Percentiles rank a stretch among this genome's conserved stretches.
These are phyloP conservation scores for Phanerodontia chrysosporium DNA, from an alignment of 768 basidiomycete genomes.

Conservation along the genomic window DNA sequence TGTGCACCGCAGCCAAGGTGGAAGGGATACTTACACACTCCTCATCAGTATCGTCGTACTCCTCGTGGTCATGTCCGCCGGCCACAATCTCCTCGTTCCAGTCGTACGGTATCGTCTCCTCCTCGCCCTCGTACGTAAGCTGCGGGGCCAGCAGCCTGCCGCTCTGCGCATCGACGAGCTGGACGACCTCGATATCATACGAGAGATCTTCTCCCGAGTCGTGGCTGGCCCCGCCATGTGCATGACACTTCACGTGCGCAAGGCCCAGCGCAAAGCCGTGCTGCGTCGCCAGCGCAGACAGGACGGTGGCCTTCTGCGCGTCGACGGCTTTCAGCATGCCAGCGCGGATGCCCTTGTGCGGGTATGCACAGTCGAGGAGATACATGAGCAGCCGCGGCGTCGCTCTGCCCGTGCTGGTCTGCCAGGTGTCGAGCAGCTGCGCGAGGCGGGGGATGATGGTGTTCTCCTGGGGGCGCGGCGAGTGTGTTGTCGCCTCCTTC, in stretches of 20 bases:
- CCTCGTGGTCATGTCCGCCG: no score
- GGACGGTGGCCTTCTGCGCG: slow-evolving; percentile 27
- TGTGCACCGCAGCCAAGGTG: no score
- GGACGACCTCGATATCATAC: slow-evolving; percentile 6
- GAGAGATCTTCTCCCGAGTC: no score
- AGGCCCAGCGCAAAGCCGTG: slow-evolving; percentile 33
- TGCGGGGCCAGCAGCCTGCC: slow-evolving; percentile 6
- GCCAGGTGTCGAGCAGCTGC: slow-evolving; percentile 36
- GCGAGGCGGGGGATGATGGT: slow-evolving; percentile 17
- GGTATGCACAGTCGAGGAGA: slow-evolving; percentile 33
- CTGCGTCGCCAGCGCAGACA: slow-evolving; percentile 31
- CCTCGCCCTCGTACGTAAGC: slow-evolving; percentile 2
- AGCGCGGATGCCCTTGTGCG: slow-evolving; percentile 20
- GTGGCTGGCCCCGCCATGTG: slow-evolving; percentile 16
- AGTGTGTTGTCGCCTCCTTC: slow-evolving; percentile 21
- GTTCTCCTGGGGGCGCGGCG: slow-evolving; percentile 27
- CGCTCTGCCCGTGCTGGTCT: slow-evolving; percentile 17
- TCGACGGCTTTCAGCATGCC: slow-evolving; percentile 37
- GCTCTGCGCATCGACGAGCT: slow-evolving; percentile 16
- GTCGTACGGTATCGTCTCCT: slow-evolving; percentile 17
- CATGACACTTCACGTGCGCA: slow-evolving; percentile 29
- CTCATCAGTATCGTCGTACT: no score
- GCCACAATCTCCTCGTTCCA: no score
- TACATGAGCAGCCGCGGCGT: slow-evolving; percentile 25
- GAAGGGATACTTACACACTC: no score